phyloP scores from a whole-genome alignment of 148 eudicot genomes.

The Heliamphora exappendiculata region DNA sequence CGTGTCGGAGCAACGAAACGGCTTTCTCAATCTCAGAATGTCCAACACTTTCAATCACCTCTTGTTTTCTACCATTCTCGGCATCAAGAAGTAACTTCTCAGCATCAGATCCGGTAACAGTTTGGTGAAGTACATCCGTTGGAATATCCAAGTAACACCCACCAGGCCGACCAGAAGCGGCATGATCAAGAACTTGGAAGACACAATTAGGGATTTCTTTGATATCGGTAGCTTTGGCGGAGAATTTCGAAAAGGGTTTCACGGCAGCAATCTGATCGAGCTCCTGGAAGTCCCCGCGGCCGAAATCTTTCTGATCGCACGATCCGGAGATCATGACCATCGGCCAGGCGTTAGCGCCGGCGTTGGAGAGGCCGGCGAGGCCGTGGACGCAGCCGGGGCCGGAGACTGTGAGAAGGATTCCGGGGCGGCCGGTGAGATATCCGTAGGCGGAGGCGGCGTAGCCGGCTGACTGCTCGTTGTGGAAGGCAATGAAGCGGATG shows the following conservation, averaged over 20 bases:
- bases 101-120: conserved; percentile 43
- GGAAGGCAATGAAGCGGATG: conserved; percentile 93
- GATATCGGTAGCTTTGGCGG: conserved; percentile 42
- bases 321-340: conserved; percentile 75
- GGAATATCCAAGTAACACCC: conserved; percentile 79
- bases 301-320: conserved; percentile 55
- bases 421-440: conserved; percentile 78
- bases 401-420: conserved; percentile 81
- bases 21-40: conserved; percentile 40
- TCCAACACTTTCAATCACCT: neutral
- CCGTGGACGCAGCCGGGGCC: conserved; percentile 98
- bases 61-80: conserved; percentile 5
- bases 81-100: conserved; percentile 40
- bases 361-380: conserved; percentile 91
- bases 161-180: conserved; percentile 65
- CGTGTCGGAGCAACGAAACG: conserved; percentile 43
- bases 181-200: conserved; percentile 28
- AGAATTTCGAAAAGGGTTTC: conserved; percentile 64
- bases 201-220: conserved; percentile 40
- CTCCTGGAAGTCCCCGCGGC: conserved; percentile 91
- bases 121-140: conserved; percentile 74
- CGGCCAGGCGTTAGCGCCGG: conserved; percentile 70
- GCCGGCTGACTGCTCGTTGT: conserved; percentile 98
- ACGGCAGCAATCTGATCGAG: conserved; percentile 74
- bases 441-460: conserved; percentile 98